Base-by-base conservation (phyloP, 1,284 basidiomycete species). In the Cutaneotrichosporon arboriforme region DNA sequence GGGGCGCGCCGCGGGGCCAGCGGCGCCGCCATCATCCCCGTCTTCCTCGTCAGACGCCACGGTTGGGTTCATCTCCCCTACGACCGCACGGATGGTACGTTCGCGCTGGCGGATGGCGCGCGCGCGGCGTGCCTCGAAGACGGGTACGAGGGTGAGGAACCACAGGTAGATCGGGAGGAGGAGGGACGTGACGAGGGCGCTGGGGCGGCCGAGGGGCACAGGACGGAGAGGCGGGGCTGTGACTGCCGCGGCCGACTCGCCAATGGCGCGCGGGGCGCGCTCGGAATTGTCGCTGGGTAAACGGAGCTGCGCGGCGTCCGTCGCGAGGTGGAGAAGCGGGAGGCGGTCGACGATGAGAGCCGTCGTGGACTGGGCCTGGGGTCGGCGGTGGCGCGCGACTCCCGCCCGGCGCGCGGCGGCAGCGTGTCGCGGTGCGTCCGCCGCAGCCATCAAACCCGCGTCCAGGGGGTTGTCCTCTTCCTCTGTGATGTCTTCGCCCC, bases 91-190 rank as follows among this genome's bases (percentile, higher is more conserved):
- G 61, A 74, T 74, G 20, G 54, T 53, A 20, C 69, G 47, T 46
- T 74, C 72, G 18, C 72, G 51, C 22, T 57, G 44, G 34, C 68
- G 46, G 48, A 74, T 74, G 1, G 60, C 60, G 23, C 67, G 57
- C 7, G 60, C 63, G 21, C 72, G 60, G 1, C 61, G 46, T 1
- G 55, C 50, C 54, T 74, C 72, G 53, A 64, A 69, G 12, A 59
- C 64, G 1, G 72, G 72, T 4, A 74, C 59, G 17, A 74, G 61
- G 0, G 72, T 72, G 31, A 71, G 46, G 44, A 72, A 62, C 70
- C 70, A 74, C 20, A 74, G 48, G 21, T 52, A 46, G 13, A 72
- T 37, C 18, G 69, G 70, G n/a, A 74, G 56, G 7, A 70, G 21
- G 20, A 71, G 18, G 41, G 66, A 66, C 1, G 69, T 72, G 14